These are phyloP conservation scores for Saturnispora zaruensis DNA, from an alignment of 805 yeast species.

Conservation along the genomic window DNA sequence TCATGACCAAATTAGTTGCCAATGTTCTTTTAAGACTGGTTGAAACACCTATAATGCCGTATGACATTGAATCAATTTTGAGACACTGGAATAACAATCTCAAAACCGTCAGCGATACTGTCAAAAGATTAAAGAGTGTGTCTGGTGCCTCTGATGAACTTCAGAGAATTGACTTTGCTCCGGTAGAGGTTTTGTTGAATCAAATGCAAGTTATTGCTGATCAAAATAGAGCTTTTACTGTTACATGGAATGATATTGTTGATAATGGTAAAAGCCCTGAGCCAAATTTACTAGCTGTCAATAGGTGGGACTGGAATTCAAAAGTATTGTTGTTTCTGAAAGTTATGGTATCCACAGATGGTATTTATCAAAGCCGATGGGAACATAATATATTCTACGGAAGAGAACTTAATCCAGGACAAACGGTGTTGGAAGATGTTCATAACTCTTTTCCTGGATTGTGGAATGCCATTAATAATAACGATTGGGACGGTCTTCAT, in stretches of 20 bases:
- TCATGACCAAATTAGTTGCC: conserved; percentile 48
- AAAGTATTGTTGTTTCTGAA: conserved; percentile 49
- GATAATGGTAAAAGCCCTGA: conserved; percentile 51
- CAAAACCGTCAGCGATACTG: conserved; percentile 39
- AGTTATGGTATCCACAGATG: conserved; percentile 38
- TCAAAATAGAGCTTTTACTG: conserved; percentile 45
- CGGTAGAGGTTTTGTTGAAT: conserved; percentile 19
- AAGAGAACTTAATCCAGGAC: conserved; percentile 49
- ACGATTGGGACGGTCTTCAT: conserved; percentile 48
- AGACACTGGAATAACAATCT: conserved; percentile 35
- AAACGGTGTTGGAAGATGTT: conserved; percentile 40
- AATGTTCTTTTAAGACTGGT: conserved; percentile 48
- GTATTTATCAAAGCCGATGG: conserved; percentile 49
- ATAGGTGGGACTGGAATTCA: conserved; percentile 77
- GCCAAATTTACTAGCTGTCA: conserved; percentile 61
- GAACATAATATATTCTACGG: conserved; percentile 64
- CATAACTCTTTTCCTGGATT: conserved; percentile 72
- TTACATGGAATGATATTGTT: conserved; percentile 56
- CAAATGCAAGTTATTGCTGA: conserved; percentile 37
- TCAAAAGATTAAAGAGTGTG: conserved; percentile 12
- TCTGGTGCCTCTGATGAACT: neutral
- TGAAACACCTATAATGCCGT: conserved; percentile 74
- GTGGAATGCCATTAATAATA: conserved; percentile 51
- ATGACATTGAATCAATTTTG: conserved; percentile 42
- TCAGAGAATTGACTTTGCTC: conserved; percentile 14